These are phyloP conservation scores for Podospora bellae-mahoneyi DNA, from an alignment of 495 filamentous ascomycete species.

Conservation along the genomic window DNA sequence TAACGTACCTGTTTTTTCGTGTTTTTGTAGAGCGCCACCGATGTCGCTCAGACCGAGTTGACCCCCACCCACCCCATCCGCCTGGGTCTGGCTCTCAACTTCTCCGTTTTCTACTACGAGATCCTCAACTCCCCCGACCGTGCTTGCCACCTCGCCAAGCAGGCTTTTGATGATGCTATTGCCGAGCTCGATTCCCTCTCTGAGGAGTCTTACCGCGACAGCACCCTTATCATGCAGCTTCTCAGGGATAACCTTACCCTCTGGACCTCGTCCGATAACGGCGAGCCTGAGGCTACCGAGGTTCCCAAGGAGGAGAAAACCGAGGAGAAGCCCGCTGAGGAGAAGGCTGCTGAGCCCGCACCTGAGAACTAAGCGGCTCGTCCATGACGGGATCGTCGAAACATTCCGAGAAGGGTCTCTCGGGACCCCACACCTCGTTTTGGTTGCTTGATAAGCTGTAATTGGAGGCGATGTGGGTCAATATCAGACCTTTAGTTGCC, in stretches of 20 bases:
- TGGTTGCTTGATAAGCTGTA: neutral
- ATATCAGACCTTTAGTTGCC: neutral
- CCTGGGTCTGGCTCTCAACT: slow-evolving; percentile 96
- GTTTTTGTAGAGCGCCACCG: slow-evolving; percentile 59
- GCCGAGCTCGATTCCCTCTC: slow-evolving; percentile 97
- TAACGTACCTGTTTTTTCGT: neutral
- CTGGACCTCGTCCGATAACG: slow-evolving; percentile 95
- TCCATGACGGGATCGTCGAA: neutral
- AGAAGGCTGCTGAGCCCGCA: slow-evolving; percentile 51
- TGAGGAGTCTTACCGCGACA: slow-evolving; percentile 99
- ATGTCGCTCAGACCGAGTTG: slow-evolving; percentile 96
- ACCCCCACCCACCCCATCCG: slow-evolving; percentile 99
- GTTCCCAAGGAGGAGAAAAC: slow-evolving; percentile 65
- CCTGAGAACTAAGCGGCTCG: slow-evolving; percentile 38
- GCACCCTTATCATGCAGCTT: slow-evolving; percentile 99
- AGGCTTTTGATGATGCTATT: slow-evolving; percentile 99
- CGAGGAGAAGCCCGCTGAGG: slow-evolving; percentile 51
- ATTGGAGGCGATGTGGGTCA: neutral
- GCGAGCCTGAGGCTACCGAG: slow-evolving; percentile 67
- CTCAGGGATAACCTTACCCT: slow-evolving; percentile 98
- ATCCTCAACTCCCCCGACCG: slow-evolving; percentile 98
- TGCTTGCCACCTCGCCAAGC: slow-evolving; percentile 98
- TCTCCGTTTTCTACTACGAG: slow-evolving; percentile 99
- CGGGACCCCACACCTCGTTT: neutral
- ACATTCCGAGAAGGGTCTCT: neutral